Evolutionary conservation across 805 yeast species (phyloP).

Genomic region (Lachancea thermotolerans): DNA sequence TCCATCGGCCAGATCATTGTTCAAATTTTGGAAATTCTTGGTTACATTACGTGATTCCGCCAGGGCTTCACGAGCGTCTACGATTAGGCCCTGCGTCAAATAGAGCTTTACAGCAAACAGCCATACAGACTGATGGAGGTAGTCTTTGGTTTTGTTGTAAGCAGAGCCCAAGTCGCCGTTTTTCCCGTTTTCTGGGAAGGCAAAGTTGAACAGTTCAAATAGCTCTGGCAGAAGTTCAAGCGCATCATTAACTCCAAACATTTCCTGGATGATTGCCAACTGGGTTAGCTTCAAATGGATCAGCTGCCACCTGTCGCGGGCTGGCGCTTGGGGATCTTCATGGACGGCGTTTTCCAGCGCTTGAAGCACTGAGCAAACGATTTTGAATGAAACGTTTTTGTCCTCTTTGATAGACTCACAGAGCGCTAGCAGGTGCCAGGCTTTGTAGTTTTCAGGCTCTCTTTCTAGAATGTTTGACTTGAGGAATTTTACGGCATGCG

Average conservation of each 20-base stretch:
- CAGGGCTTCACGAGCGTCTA: slow-evolving; percentile 65
- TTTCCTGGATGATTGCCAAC: slow-evolving; percentile 57
- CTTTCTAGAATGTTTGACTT: slow-evolving; percentile 43
- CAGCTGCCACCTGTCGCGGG: slow-evolving; percentile 39
- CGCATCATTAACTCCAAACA: slow-evolving; percentile 51
- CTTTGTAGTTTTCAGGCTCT: slow-evolving; percentile 49
- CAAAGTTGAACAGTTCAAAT: slow-evolving; percentile 47
- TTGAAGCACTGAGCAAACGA: slow-evolving; percentile 46
- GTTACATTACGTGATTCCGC: slow-evolving; percentile 61
- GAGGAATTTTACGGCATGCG: slow-evolving; percentile 39
- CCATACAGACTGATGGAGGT: slow-evolving; percentile 61
- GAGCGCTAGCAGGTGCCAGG: slow-evolving; percentile 63
- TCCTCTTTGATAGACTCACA: slow-evolving; percentile 58
- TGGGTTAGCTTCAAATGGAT: slow-evolving; percentile 70
- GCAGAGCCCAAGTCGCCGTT: slow-evolving; percentile 11
- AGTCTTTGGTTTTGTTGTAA: slow-evolving; percentile 27
- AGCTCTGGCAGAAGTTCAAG: slow-evolving; percentile 61
- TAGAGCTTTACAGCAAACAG: slow-evolving; percentile 64
- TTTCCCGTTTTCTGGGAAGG: slow-evolving; percentile 32
- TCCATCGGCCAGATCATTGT: slow-evolving; percentile 23
- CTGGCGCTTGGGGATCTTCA: slow-evolving; percentile 10
- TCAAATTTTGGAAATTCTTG: slow-evolving; percentile 33
- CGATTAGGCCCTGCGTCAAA: slow-evolving; percentile 43
- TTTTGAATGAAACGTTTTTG: slow-evolving; percentile 47
- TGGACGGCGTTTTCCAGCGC: slow-evolving; percentile 33